These are phyloP conservation scores for Colletotrichum limetticola DNA, from an alignment of 2,329 filamentous ascomycete genomes.

Conservation along the genomic window DNA sequence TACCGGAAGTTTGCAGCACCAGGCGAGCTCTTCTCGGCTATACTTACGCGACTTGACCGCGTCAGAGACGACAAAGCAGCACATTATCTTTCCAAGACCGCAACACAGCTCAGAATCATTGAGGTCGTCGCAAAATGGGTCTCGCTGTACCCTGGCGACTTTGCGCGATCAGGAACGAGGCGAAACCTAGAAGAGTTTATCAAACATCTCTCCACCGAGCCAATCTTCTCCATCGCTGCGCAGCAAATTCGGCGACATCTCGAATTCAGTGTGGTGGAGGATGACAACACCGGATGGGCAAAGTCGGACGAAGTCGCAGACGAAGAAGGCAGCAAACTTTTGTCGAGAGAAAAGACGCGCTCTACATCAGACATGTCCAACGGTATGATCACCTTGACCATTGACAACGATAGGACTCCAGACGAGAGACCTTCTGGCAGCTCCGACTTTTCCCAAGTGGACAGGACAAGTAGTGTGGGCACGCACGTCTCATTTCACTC, in stretches of 20 bases:
- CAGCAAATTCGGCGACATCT: slow-evolving; percentile 86
- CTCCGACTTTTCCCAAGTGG: slow-evolving; percentile 55
- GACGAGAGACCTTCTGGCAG: slow-evolving; percentile 57
- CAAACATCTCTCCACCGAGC: slow-evolving; percentile 75
- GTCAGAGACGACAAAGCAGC: slow-evolving; percentile 74
- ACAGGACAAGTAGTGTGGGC: slow-evolving; percentile 49
- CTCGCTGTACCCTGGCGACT: slow-evolving; percentile 89
- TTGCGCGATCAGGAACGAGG: slow-evolving; percentile 81
- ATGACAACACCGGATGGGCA: slow-evolving; percentile 96
- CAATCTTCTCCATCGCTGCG: slow-evolving; percentile 85
- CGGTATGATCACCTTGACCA: slow-evolving; percentile 59
- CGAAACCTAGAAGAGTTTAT: slow-evolving; percentile 81
- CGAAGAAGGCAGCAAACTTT: slow-evolving; percentile 45
- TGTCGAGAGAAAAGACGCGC: slow-evolving; percentile 42
- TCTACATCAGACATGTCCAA: slow-evolving; percentile 50
- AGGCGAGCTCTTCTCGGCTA: slow-evolving; percentile 78
- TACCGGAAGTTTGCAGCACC: slow-evolving; percentile 95
- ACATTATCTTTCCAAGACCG: slow-evolving; percentile 80
- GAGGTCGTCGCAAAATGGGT: slow-evolving; percentile 91
- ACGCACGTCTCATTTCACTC: slow-evolving; percentile 70
- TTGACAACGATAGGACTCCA: slow-evolving; percentile 56
- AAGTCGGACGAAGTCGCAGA: slow-evolving; percentile 72
- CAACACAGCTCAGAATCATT: slow-evolving; percentile 84
- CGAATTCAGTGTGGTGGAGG: slow-evolving; percentile 77
- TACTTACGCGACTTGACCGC: slow-evolving; percentile 80